phyloP scores from a whole-genome alignment of 78 protist genomes.

The Neovahlkampfia damariscottae region DNA sequence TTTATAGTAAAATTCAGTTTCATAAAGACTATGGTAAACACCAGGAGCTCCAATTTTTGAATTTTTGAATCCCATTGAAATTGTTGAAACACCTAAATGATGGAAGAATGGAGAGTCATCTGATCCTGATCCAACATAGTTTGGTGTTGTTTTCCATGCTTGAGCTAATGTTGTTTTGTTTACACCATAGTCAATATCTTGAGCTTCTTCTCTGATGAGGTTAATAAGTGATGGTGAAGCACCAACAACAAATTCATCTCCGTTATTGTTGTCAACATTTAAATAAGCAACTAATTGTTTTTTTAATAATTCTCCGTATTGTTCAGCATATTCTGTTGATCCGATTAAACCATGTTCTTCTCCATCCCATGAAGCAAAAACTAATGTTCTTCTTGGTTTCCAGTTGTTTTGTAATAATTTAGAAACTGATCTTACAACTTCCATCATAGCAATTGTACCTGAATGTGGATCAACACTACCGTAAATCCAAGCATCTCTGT shows the following conservation, averaged over 20 bases:
- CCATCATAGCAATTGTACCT: conserved; percentile 22
- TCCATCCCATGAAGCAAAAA: neutral
- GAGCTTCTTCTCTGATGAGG: neutral
- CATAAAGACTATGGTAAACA: no score
- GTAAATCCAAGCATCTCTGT: conserved; percentile 42
- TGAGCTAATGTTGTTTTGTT: no score
- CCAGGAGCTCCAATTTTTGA: no score
- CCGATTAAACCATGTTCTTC: conserved; percentile 31
- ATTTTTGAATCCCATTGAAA: no score
- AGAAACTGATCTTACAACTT: neutral
- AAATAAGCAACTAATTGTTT: conserved; percentile 9
- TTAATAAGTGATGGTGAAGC: neutral
- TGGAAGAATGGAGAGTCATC: no score
- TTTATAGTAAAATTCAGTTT: no score
- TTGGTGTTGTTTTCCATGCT: no score
- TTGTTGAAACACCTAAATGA: no score
- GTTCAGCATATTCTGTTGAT: conserved; percentile 4
- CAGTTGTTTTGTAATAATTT: neutral
- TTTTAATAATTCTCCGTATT: neutral
- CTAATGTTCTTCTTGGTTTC: conserved; percentile 24
- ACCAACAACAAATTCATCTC: neutral
- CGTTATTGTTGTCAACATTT: conserved; percentile 10
- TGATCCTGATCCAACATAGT: no score
- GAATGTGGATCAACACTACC: conserved; percentile 44
- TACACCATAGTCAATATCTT: no score